phyloP scores from a whole-genome alignment of 805 yeast genomes.

The Cyberlindnera sargentensis region DNA sequence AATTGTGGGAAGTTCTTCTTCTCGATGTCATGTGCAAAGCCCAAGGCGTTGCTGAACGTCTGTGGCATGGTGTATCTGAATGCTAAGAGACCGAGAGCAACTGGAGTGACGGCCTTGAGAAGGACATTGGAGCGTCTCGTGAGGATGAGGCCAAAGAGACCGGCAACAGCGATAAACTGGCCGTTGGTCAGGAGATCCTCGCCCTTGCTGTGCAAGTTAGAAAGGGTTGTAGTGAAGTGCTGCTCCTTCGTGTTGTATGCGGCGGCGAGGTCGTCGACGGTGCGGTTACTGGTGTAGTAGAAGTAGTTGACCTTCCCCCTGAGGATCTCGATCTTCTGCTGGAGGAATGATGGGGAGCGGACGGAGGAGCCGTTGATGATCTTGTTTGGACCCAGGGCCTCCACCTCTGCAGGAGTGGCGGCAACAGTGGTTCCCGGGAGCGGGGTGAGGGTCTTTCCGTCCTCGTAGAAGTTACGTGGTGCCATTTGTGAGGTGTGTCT shows the following conservation, averaged over 20 bases:
- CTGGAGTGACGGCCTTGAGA: conserved; percentile 49
- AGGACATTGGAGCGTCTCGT: conserved; percentile 61
- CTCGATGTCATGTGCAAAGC: conserved; percentile 55
- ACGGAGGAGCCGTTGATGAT: conserved; percentile 51
- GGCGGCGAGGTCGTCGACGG: conserved; percentile 40
- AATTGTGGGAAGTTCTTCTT: conserved; percentile 52
- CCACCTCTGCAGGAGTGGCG: conserved; percentile 35
- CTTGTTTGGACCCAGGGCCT: conserved; percentile 38
- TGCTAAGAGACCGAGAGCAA: conserved; percentile 52
- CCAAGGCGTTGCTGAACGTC: conserved; percentile 56
- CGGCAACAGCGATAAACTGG: conserved; percentile 60
- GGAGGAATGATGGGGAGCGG: conserved; percentile 43
- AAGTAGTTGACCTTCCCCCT: conserved; percentile 33
- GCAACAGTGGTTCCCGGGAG: conserved; percentile 44
- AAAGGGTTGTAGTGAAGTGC: conserved; percentile 52
- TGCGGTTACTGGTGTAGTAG: conserved; percentile 25
- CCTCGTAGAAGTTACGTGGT: conserved; percentile 37
- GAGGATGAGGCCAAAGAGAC: conserved; percentile 63
- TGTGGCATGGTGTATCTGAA: conserved; percentile 67
- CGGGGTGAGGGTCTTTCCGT: conserved; percentile 38
- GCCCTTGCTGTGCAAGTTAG: conserved; percentile 52
- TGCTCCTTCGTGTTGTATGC: conserved; percentile 55
- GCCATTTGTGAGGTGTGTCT: conserved; percentile 3
- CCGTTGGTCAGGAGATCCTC: conserved; percentile 72
- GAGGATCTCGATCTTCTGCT: conserved; percentile 37